Percentiles rank a stretch among this genome's conserved stretches.
Evolutionary conservation across 345 rosid species (phyloP).

Genomic region (Syzygium grande): DNA sequence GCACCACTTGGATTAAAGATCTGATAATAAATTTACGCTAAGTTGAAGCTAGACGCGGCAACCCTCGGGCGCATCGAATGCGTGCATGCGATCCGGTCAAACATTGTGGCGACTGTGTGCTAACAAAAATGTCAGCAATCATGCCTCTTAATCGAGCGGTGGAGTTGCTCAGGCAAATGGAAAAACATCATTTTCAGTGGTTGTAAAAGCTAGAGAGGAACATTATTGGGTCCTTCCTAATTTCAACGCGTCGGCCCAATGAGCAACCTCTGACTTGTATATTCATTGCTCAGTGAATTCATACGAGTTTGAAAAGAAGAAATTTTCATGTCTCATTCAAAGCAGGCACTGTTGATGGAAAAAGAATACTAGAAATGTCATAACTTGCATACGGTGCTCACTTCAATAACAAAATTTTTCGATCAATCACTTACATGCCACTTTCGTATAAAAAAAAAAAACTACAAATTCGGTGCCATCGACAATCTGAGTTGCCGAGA

Average conservation of each 20-base stretch:
- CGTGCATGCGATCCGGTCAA: background rate
- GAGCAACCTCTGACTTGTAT: background rate
- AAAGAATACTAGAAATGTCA: background rate
- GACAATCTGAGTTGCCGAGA: background rate
- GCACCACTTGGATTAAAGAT: background rate
- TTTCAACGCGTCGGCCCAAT: background rate
- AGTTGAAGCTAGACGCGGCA: background rate
- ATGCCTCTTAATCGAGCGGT: background rate
- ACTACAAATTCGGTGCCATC: background rate
- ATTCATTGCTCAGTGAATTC: background rate
- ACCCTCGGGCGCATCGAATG: background rate
- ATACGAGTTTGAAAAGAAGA: background rate
- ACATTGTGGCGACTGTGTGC: background rate
- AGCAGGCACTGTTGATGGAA: background rate
- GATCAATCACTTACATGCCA: background rate
- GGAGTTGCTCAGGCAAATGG: background rate
- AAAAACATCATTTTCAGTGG: background rate
- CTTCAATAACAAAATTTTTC: background rate
- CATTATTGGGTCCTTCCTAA: background rate
- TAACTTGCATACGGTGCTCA: background rate
- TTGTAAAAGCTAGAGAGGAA: background rate
- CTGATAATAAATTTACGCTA: background rate
- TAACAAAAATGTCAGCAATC: background rate
- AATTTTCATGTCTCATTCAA: background rate
- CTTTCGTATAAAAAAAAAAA: background rate